Base-by-base conservation (phyloP, 768 basidiomycete genomes). In the Tulasnella sp. region DNA sequence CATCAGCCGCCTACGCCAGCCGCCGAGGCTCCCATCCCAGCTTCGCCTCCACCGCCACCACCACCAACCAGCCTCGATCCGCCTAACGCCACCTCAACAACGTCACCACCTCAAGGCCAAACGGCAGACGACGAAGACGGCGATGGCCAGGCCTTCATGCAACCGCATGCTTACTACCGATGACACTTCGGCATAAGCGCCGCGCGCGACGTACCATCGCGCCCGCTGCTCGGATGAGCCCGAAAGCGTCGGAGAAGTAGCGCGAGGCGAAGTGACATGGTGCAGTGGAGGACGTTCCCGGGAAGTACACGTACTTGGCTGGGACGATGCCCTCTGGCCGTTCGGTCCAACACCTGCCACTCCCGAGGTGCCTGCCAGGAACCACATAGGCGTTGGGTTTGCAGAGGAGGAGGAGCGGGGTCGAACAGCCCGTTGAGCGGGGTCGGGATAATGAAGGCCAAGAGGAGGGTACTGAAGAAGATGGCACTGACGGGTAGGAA, bases 231-330 rank as follows among this genome's bases (percentile, higher is more conserved):
- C 46, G 48, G 46, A 58, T 76, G 42, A 50, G 48, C 76, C n/a
- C 76, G 9, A 24, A 31, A 11, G 41, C 41, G 76, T 12, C 40
- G 46, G 34, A 44, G 48, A 75, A 50, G 37, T 28, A 78, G 77
- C 44, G 28, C 50, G 60, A 40, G 16, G 37, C 48, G 77, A 20
- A 78, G 40, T 58, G 77, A 2, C 3, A 2, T 20, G 64, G 58
- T 16, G 12, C n/a, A 24, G n/a, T 8, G 3, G 44, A 34, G 14
- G 77, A 69, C 60, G 77, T 69, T 34, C 44, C 77, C 0, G 77
- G 72, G 37, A 60, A 78, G 64, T 64, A 78, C 60, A 60, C 42
- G 50, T 72, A 31, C 42, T 31, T 76, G 34, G 76, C 76, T 50
- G 76, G 46, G n/a, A 37, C 58, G 42, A 50, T 46, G 46, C 41